These are phyloP conservation scores for Prillingera fragicola DNA, from an alignment of 1,284 basidiomycete genomes.

Conservation along the genomic window DNA sequence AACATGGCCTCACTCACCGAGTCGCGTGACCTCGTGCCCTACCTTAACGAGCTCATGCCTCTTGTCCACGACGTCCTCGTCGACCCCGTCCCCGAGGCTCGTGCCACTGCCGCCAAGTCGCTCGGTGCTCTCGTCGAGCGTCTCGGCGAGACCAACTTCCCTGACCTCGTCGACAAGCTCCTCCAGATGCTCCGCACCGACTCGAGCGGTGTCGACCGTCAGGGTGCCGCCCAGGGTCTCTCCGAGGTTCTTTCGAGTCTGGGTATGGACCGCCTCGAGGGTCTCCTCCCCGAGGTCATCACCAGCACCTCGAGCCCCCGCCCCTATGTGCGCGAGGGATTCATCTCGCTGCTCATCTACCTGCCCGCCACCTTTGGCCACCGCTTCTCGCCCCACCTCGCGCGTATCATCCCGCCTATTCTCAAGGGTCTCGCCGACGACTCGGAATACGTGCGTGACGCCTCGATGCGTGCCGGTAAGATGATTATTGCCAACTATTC, in stretches of 20 bases:
- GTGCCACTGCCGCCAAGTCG: conserved; percentile 94
- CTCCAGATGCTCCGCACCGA: conserved; percentile 87
- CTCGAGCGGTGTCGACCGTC: conserved; percentile 90
- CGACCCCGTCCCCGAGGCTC: conserved; percentile 92
- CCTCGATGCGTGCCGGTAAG: conserved; percentile 96
- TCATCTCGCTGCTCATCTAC: conserved; percentile 96
- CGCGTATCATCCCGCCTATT: conserved; percentile 90
- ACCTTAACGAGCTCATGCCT: conserved; percentile 80
- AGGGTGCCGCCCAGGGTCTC: conserved; percentile 93
- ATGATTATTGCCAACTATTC: conserved; percentile 98
- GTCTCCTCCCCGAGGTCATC: conserved; percentile 89
- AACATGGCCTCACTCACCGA: conserved; percentile 94
- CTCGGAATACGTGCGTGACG: conserved; percentile 90
- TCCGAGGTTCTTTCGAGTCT: conserved; percentile 93
- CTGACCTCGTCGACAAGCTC: conserved; percentile 86
- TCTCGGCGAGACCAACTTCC: conserved; percentile 91
- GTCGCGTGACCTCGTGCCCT: conserved; percentile 94
- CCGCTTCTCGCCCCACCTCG: conserved; percentile 91
- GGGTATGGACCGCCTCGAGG: conserved; percentile 95
- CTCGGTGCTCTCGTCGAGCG: conserved; percentile 96
- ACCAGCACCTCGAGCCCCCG: conserved; percentile 82
- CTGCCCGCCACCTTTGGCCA: conserved; percentile 90
- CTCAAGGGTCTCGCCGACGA: conserved; percentile 86
- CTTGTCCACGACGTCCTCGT: conserved; percentile 88
- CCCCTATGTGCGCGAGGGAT: conserved; percentile 92